phyloP scores from a whole-genome alignment of 176 grass and related monocot species.

The Puccinellia tenuiflora region DNA sequence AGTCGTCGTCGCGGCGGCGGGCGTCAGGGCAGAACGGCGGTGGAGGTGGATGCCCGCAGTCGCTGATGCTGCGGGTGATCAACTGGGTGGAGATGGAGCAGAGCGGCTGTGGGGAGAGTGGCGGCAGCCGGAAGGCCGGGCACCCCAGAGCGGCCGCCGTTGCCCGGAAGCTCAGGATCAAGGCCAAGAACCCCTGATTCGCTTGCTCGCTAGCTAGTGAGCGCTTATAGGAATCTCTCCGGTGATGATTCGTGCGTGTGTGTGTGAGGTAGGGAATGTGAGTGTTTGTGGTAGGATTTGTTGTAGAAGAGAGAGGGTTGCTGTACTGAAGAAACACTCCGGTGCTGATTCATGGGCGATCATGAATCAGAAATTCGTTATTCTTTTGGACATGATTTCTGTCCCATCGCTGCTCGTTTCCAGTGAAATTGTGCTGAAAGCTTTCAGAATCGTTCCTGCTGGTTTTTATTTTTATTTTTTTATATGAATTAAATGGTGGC shows the following conservation, averaged over 20 bases:
- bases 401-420: not conserved
- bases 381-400: not conserved
- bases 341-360: not conserved
- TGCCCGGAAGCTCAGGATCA: slow-evolving; percentile 80
- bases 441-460: no score
- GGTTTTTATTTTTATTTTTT: no score
- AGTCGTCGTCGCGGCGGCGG: slow-evolving; percentile 14
- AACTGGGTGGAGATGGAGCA: slow-evolving; percentile 98
- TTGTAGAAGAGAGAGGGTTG: not conserved
- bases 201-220: not conserved
- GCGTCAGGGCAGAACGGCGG: no score
- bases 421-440: not conserved
- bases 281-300: not conserved
- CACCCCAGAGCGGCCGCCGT: slow-evolving; percentile 63
- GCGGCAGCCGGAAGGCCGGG: slow-evolving; percentile 25
- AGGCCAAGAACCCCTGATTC: slow-evolving; percentile 69
- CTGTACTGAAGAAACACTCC: no score
- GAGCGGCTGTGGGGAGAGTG: slow-evolving; percentile 17
- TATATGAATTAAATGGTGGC: no score
- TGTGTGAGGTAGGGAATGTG: no score
- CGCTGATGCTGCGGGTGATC: slow-evolving; percentile 64
- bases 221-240: no score
- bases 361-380: not conserved
- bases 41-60: slow-evolving; percentile 53
- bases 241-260: no score